Conservation (phyloP, 352 stramenopile species). For the Pythium aristosporum region DNA sequence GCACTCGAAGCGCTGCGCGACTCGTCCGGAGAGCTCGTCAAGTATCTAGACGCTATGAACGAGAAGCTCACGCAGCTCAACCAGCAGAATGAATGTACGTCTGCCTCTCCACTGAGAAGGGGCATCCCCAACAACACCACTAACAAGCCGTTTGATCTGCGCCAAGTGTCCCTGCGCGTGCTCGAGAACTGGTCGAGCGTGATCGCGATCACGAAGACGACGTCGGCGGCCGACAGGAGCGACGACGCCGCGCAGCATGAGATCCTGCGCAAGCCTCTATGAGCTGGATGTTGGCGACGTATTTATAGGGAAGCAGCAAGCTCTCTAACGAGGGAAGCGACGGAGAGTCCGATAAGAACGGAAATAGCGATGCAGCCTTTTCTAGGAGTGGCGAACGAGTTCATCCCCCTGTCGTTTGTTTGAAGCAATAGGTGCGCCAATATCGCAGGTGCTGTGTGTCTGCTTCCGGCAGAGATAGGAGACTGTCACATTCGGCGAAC, state of each 20-base stretch:
- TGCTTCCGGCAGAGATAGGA: neutral
- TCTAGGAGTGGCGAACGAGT: neutral
- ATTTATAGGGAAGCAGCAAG: conserved; percentile 25
- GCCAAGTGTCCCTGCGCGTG: conserved; percentile 66
- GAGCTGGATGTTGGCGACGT: neutral
- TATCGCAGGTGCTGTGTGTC: neutral
- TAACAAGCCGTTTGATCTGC: neutral
- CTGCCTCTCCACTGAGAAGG: neutral
- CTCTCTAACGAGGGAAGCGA: neutral
- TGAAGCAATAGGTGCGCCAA: neutral
- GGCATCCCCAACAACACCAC: neutral
- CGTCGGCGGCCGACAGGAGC: conserved; percentile 24
- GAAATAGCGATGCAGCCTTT: conserved; percentile 4
- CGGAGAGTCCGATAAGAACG: conserved; percentile 10
- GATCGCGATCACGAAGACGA: conserved; percentile 68
- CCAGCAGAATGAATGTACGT: conserved; percentile 78
- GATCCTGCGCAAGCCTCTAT: conserved; percentile 59
- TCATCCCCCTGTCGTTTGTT: neutral
- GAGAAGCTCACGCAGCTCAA: conserved; percentile 75
- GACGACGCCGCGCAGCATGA: conserved; percentile 34
- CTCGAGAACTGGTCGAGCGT: conserved; percentile 84
- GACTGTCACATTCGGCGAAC: too few relatives aligned
- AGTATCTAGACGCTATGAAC: conserved; percentile 74
- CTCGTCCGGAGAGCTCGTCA: conserved; percentile 73
- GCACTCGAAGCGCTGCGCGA: conserved; percentile 78